Conservation (phyloP, 306 rosid species). For the Echinosophora koreensis region DNA sequence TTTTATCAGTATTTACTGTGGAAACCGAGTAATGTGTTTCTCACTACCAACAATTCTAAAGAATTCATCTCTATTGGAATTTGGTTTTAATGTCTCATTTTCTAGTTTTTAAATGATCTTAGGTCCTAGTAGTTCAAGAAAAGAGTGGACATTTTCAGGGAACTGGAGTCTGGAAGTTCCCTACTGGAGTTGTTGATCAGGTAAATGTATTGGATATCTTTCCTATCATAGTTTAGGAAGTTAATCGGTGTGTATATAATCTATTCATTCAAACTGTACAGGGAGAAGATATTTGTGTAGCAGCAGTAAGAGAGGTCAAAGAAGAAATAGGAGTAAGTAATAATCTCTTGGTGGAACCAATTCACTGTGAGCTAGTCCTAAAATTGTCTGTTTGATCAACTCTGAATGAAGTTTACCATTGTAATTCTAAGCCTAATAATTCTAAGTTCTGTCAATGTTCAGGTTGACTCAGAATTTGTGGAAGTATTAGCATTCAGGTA, state of each 20-base stretch:
- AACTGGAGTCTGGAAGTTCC: constrained; percentile 79
- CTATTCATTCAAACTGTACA: constrained; percentile 47
- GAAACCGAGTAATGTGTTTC: constrained; percentile 14
- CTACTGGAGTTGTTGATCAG: constrained; percentile 89
- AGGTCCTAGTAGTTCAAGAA: constrained; percentile 92
- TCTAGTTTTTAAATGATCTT: constrained; percentile 22
- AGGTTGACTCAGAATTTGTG: constrained; percentile 84
- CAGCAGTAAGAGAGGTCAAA: constrained; percentile 86
- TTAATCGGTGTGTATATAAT: constrained; percentile 21
- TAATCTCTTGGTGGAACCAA: constrained; percentile 20
- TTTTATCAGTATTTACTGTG: not conserved
- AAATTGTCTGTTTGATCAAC: constrained; percentile 15
- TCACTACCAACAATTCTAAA: constrained; percentile 1
- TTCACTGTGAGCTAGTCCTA: constrained; percentile 27
- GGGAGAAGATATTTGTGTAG: constrained; percentile 89
- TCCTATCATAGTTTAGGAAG: constrained; percentile 17
- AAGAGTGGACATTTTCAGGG: constrained; percentile 69
- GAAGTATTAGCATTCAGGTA: constrained; percentile 90
- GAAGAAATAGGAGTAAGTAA: constrained; percentile 93
- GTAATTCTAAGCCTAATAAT: constrained; percentile 36
- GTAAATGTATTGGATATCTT: constrained; percentile 48
- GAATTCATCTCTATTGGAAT: not conserved
- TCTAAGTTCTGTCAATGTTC: constrained; percentile 53
- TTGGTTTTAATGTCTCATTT: constrained; percentile 19
- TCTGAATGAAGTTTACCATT: not conserved